phyloP scores from a whole-genome alignment of 208 protist genomes.

The Leishmania tarentolae region DNA sequence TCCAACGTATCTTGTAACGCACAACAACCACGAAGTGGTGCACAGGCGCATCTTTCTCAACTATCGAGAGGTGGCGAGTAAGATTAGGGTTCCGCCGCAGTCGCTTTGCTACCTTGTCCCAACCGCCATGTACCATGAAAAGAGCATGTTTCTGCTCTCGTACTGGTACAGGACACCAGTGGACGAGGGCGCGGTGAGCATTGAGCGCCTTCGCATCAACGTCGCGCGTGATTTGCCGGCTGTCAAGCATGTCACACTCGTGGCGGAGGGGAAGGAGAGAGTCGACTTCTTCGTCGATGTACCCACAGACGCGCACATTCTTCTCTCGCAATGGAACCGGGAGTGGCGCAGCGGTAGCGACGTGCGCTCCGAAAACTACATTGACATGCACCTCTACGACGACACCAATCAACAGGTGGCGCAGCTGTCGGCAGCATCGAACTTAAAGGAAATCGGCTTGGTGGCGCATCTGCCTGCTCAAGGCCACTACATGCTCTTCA shows the following conservation, averaged over 20 bases:
- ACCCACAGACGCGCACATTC: constrained; percentile 66
- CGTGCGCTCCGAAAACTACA: constrained; percentile 65
- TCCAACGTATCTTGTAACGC: constrained; percentile 76
- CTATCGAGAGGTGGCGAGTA: constrained; percentile 63
- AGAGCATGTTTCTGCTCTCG: constrained; percentile 70
- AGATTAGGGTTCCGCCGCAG: constrained; percentile 47
- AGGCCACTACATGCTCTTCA: constrained; percentile 66
- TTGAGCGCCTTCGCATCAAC: constrained; percentile 45
- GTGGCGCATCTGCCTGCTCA: constrained; percentile 45
- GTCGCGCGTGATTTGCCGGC: constrained; percentile 65
- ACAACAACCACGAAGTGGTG: constrained; percentile 75
- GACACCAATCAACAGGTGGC: constrained; percentile 41
- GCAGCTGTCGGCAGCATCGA: constrained; percentile 60
- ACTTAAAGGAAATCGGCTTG: constrained; percentile 63
- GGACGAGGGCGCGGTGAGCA: constrained; percentile 37
- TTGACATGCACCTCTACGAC: constrained; percentile 80
- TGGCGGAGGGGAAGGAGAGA: constrained; percentile 41
- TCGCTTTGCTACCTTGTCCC: constrained; percentile 79
- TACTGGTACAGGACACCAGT: constrained; percentile 58
- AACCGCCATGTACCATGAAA: constrained; percentile 71
- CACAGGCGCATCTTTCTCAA: constrained; percentile 71
- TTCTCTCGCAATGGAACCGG: constrained; percentile 66
- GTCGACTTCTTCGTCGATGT: constrained; percentile 78
- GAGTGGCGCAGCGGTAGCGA: constrained; percentile 32
- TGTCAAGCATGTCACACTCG: constrained; percentile 61